These are phyloP conservation scores for Neoarthrinium moseri DNA, from an alignment of 2,329 filamentous ascomycete species.

Conservation along the genomic window DNA sequence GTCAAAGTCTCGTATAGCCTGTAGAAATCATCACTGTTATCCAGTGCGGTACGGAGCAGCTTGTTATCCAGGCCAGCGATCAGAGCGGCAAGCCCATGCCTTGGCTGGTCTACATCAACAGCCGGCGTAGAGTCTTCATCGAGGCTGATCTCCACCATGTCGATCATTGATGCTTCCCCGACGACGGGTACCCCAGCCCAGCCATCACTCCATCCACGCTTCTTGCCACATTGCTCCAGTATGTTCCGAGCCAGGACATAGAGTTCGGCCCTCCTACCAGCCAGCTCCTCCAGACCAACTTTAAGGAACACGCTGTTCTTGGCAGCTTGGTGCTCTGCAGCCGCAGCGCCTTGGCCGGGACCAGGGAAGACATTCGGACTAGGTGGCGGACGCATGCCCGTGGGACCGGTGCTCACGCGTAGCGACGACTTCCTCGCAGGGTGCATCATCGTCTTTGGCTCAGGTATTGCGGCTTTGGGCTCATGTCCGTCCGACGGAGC, in stretches of 20 bases:
- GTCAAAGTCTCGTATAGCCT: constrained; percentile 74
- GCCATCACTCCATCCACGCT: constrained; percentile 72
- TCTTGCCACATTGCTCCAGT: constrained; percentile 70
- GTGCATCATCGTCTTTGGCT: constrained; percentile 70
- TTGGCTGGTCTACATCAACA: constrained; percentile 7
- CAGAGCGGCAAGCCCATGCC: constrained; percentile 5
- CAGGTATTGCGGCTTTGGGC: constrained; percentile 61
- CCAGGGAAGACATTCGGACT: constrained; percentile 56
- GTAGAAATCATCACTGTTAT: constrained; percentile 63
- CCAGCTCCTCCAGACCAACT: constrained; percentile 74
- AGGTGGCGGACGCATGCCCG: constrained; percentile 32
- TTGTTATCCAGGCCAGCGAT: constrained; percentile 52
- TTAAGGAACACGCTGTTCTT: constrained; percentile 51
- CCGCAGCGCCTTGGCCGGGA: constrained; percentile 31
- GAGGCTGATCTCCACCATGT: constrained; percentile 59
- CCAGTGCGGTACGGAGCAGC: constrained; percentile 59
- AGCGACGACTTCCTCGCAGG: constrained; percentile 65
- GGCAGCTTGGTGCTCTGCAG: constrained; percentile 37
- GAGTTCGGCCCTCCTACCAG: constrained; percentile 79
- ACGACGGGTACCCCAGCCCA: constrained; percentile 63
- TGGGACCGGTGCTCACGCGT: constrained; percentile 34
- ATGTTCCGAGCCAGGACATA: constrained; percentile 78
- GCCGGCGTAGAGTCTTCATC: constrained; percentile 38
- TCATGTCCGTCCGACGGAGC: constrained; percentile 48
- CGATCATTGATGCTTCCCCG: constrained; percentile 39